Conservation (phyloP, 805 yeast genomes). For the Cyberlindnera americana region DNA sequence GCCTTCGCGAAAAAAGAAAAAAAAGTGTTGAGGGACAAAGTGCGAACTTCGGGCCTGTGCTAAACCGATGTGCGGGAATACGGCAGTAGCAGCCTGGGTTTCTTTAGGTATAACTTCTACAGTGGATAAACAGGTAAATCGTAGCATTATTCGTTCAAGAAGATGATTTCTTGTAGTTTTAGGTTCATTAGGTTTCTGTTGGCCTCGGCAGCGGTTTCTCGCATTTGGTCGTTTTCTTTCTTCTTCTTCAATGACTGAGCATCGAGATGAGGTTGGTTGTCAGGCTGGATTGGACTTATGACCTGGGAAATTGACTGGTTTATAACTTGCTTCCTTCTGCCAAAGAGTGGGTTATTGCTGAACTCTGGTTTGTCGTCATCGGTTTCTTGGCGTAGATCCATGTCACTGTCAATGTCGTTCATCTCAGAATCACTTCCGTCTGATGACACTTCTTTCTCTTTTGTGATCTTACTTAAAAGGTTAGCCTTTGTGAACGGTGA, state of each 20-base stretch:
- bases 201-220: constrained; percentile 21
- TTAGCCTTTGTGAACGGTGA: constrained; percentile 26
- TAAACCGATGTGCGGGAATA: no score
- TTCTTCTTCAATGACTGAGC: constrained; percentile 4
- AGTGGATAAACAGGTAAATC: no score
- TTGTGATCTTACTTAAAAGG: constrained; percentile 17
- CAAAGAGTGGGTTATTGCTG: background rate
- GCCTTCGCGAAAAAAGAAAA: no score
- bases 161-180: constrained; percentile 27
- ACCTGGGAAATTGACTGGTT: background rate
- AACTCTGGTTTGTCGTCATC: constrained; percentile 6
- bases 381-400: constrained; percentile 16
- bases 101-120: no score
- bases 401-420: constrained; percentile 27
- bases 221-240: constrained; percentile 9
- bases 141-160: constrained; percentile 22
- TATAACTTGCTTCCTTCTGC: background rate
- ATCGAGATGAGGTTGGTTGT: constrained; percentile 1
- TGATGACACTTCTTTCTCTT: constrained; percentile 17
- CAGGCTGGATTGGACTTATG: constrained; percentile 7
- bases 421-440: constrained; percentile 28
- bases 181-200: constrained; percentile 24
- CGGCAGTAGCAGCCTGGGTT: no score
- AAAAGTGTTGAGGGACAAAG: no score
- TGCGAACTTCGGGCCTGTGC: no score